Evolutionary conservation across 108 stramenopile genomes (phyloP), one percentile per base, ranked within the genome.

Genomic region (Pelagomonas calceolata): DNA sequence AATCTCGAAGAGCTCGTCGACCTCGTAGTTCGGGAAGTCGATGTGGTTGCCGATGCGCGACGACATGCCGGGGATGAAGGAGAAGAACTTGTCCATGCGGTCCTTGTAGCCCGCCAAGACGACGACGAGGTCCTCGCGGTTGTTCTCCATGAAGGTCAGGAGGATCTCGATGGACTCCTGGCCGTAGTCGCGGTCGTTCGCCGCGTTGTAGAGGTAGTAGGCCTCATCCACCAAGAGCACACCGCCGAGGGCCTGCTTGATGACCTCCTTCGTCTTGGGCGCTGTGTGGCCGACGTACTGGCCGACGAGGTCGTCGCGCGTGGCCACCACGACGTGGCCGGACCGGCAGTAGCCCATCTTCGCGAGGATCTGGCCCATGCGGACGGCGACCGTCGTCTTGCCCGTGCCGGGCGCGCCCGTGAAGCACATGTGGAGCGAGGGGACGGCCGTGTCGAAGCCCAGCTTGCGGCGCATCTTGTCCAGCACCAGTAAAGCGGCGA

Each of bases 241-340:
- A 30, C 82, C 82, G 35, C 82, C 82, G 51, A 60, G 51, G 7
- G 51, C 51, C 86, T 95, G 93, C 86, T 95, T 95, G 87, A 98
- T 95, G 95, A 95, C 94, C 75, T 95, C 96, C 92, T 95, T 98
- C 69, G 94, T 95, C 87, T 95, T 95, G 51, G 94, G 96, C 29
- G 94, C 96, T 36, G 96, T 98, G 89, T 98, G 96, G 65, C 96
- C 96, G 67, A 98, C 95, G 77, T 98, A 98, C 79, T 98, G 96
- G 36, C 96, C 96, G 16, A 96, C 94, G 68, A 98, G 91, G 82
- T 94, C 94, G 76, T 95, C 94, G 84, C 94, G 91, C 31, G 96
- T 98, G 39, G 96, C 94, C 68, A 96, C 88, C 60, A 98, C 94
- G 65, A 95, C 95, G 79, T 95, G 96, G 44, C 94, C 96, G 67